A percentile compares a stretch with the other conserved stretches of the same genome.
Evolutionary conservation across 2,329 filamentous ascomycete species (phyloP).

Genomic region (Pseudopithomyces maydicus): DNA sequence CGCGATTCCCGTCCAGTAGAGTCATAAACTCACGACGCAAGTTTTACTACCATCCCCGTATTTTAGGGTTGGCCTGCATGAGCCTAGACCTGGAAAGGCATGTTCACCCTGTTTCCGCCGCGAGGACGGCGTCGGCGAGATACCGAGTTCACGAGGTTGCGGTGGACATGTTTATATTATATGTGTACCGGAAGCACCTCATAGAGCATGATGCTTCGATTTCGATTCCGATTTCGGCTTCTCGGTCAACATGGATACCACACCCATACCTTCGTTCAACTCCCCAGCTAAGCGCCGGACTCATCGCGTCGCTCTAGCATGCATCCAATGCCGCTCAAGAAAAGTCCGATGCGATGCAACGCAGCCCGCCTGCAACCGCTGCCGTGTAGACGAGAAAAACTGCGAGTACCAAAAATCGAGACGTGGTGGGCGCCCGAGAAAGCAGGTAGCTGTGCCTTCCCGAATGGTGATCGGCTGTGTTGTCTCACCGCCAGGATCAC

Average conservation of each 20-base stretch:
- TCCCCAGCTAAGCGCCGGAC: conserved; percentile 7
- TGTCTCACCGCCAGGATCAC: conserved; percentile 7
- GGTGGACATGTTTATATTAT: no score
- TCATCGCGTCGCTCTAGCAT: conserved; percentile 24
- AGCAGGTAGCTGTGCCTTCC: conserved; percentile 7
- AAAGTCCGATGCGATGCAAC: conserved; percentile 24
- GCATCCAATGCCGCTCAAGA: conserved; percentile 24
- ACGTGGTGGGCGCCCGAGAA: conserved; percentile 18
- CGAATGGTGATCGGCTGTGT: background rate
- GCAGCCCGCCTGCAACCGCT: conserved; percentile 17
- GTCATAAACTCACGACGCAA: background rate
- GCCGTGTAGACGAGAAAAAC: conserved; percentile 17
- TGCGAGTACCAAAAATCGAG: conserved; percentile 28
- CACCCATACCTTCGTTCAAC: background rate
- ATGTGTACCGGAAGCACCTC: no score
- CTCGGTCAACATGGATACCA: conserved; percentile 1
- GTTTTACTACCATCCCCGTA: background rate
- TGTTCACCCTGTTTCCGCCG: background rate
- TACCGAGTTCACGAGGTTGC: conserved; percentile 6
- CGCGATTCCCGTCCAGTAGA: background rate
- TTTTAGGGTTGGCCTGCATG: background rate
- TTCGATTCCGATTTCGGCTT: background rate
- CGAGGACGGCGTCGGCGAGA: conserved; percentile 3
- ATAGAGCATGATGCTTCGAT: no score
- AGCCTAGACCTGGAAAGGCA: background rate